Conservation (phyloP, 805 yeast species). For the Huiozyma naganishii region DNA sequence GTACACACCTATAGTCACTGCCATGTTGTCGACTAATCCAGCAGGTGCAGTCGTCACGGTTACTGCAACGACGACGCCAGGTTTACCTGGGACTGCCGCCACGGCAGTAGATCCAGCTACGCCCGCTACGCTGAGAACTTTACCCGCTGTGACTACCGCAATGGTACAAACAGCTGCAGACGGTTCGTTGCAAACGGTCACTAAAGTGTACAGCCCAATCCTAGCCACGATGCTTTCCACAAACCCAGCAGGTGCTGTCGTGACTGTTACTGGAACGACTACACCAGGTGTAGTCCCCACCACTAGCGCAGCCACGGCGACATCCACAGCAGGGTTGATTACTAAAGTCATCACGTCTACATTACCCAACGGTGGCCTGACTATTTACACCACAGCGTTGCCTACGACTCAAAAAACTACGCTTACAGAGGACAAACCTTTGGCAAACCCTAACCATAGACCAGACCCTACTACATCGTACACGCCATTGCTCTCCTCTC, state of each 20-base stretch:
- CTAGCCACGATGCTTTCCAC: slow-evolving; percentile 1
- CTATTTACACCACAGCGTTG: slow-evolving; percentile 1
- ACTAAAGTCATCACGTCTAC: slow-evolving; percentile 4
- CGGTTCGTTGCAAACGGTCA: slow-evolving; percentile 6
- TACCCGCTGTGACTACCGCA: slow-evolving; percentile 11
- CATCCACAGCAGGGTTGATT: not conserved
- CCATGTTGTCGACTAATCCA: slow-evolving; percentile 18
- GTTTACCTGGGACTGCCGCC: slow-evolving; percentile 13
- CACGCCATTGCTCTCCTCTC: slow-evolving; percentile 18
- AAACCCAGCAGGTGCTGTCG: slow-evolving; percentile 4
- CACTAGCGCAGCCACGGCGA: not conserved
- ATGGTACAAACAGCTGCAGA: slow-evolving; percentile 17
- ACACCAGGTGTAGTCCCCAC: not conserved
- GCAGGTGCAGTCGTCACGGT: slow-evolving; percentile 18
- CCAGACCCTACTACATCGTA: slow-evolving; percentile 22
- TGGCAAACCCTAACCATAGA: slow-evolving; percentile 7
- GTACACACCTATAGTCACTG: slow-evolving; percentile 20
- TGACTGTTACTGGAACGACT: slow-evolving; percentile 4
- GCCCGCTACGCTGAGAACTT: slow-evolving; percentile 9
- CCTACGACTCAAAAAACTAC: slow-evolving; percentile 3
- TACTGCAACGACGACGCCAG: slow-evolving; percentile 4
- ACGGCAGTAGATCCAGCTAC: slow-evolving; percentile 12
- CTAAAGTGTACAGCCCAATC: slow-evolving; percentile 8
- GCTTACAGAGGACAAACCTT: not conserved
- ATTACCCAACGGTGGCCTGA: slow-evolving; percentile 1